Percentiles rank a stretch among this genome's conserved stretches.
Evolutionary conservation across 495 filamentous ascomycete genomes (phyloP).

Genomic region (Delitschia confertaspora): DNA sequence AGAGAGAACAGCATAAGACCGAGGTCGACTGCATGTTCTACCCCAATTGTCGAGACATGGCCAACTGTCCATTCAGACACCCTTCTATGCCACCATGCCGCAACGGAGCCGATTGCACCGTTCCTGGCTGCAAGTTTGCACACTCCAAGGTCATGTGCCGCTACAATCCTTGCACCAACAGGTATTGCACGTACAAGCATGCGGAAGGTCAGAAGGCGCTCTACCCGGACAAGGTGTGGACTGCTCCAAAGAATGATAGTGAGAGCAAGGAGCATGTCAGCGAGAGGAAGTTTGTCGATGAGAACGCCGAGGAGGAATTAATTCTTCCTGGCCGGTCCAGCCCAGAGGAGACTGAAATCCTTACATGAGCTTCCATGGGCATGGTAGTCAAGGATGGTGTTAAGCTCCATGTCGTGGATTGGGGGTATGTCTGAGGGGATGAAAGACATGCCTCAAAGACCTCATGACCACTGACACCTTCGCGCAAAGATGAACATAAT

Average conservation of each 20-base stretch:
- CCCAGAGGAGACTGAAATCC: slow-evolving; percentile 28
- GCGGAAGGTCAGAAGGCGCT: slow-evolving; percentile 73
- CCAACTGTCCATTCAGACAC: slow-evolving; percentile 78
- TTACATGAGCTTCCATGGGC: slow-evolving; percentile 6
- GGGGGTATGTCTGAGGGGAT: too few species aligned
- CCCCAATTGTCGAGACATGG: slow-evolving; percentile 78
- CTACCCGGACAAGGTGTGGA: slow-evolving; percentile 92
- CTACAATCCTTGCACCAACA: slow-evolving; percentile 83
- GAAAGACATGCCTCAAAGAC: slow-evolving; percentile 1
- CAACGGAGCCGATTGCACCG: slow-evolving; percentile 85
- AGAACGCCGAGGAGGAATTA: slow-evolving; percentile 59
- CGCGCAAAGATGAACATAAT: too few species aligned
- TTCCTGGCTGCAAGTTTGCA: slow-evolving; percentile 79
- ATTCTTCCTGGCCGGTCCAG: slow-evolving; percentile 54
- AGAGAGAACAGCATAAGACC: slow-evolving; percentile 62
- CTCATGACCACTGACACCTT: not conserved
- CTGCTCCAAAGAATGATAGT: slow-evolving; percentile 32
- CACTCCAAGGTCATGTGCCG: slow-evolving; percentile 78
- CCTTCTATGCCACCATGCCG: slow-evolving; percentile 72
- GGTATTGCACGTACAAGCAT: slow-evolving; percentile 79
- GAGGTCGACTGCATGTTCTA: slow-evolving; percentile 90
- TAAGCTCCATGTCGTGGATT: too few species aligned
- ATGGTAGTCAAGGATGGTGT: not conserved
- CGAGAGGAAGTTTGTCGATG: slow-evolving; percentile 82
- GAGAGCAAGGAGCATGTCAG: slow-evolving; percentile 59